A percentile compares a stretch with the other conserved stretches of the same genome.
Conservation (phyloP, 768 basidiomycete genomes). For the Trichaptum fuscoviolaceum region DNA sequence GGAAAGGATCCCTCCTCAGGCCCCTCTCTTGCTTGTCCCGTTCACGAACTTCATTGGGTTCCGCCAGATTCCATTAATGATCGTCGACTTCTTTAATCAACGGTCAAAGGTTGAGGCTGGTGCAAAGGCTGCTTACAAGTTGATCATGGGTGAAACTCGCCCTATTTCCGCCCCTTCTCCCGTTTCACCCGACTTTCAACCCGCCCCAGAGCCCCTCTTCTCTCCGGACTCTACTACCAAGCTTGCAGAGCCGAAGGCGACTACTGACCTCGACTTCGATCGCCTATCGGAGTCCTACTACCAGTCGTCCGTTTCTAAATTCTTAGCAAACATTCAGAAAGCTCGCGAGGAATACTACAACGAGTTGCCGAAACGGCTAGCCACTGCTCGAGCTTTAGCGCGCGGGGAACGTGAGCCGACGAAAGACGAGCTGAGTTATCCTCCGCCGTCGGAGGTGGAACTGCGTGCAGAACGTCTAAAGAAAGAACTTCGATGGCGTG, state of each 20-base stretch:
- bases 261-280: slow-evolving; percentile 70
- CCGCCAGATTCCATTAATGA: slow-evolving; percentile 81
- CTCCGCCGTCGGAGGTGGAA: slow-evolving; percentile 85
- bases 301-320: slow-evolving; percentile 51
- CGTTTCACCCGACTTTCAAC: slow-evolving; percentile 20
- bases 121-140: slow-evolving; percentile 72
- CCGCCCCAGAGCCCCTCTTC: slow-evolving; percentile 16
- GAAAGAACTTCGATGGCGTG: slow-evolving; percentile 84
- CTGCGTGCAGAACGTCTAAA: slow-evolving; percentile 81
- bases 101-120: slow-evolving; percentile 75
- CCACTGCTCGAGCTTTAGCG: slow-evolving; percentile 68
- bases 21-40: slow-evolving; percentile 74
- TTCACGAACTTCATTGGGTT: slow-evolving; percentile 77
- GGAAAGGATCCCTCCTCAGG: slow-evolving; percentile 57
- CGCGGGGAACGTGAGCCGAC: slow-evolving; percentile 77
- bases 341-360: slow-evolving; percentile 75
- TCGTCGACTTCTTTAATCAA: slow-evolving; percentile 90
- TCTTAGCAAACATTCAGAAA: slow-evolving; percentile 56
- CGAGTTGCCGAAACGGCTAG: slow-evolving; percentile 58
- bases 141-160: slow-evolving; percentile 60
- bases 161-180: slow-evolving; percentile 42
- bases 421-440: slow-evolving; percentile 70
- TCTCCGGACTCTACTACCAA: slow-evolving; percentile 12
- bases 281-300: slow-evolving; percentile 60
- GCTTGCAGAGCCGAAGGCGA: slow-evolving; percentile 12